phyloP scores from a whole-genome alignment of 2,329 filamentous ascomycete genomes.

The Verticillium nonalfalfae region DNA sequence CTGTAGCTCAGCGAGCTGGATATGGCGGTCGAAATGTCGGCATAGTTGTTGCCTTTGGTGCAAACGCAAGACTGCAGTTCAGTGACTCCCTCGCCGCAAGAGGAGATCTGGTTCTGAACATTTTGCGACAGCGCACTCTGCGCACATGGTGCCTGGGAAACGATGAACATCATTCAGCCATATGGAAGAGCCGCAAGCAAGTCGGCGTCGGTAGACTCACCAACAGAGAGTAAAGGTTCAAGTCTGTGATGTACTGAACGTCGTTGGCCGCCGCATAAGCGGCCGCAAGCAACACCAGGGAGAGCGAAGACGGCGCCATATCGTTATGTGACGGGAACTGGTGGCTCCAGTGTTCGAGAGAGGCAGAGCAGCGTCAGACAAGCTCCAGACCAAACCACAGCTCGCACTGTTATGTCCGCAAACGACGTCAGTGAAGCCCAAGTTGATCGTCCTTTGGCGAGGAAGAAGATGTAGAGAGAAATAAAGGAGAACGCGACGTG shows the following conservation, averaged over 20 bases:
- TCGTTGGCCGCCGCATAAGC: neutral
- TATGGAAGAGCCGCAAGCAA: too few species aligned
- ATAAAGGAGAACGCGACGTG: neutral
- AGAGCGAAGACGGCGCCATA: neutral
- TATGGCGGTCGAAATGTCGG: slow-evolving; percentile 29
- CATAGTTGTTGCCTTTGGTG: slow-evolving; percentile 35
- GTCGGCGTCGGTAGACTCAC: neutral
- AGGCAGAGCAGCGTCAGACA: neutral
- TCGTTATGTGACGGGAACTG: neutral
- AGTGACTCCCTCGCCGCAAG: slow-evolving; percentile 35
- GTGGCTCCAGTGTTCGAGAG: neutral
- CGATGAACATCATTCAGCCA: neutral
- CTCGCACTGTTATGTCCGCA: neutral
- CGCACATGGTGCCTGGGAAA: slow-evolving; percentile 41
- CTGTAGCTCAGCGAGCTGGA: slow-evolving; percentile 30
- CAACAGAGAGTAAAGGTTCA: neutral
- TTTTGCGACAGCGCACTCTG: slow-evolving; percentile 36
- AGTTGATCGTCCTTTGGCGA: neutral
- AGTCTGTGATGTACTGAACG: slow-evolving; percentile 1
- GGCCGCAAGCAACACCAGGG: neutral
- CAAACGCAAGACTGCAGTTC: slow-evolving; percentile 47
- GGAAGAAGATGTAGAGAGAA: neutral
- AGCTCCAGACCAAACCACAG: neutral
- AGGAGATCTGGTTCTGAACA: slow-evolving; percentile 34
- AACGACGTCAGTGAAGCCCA: neutral